Conservation (phyloP, 2,329 filamentous ascomycete genomes). For the Botrytis elliptica region DNA sequence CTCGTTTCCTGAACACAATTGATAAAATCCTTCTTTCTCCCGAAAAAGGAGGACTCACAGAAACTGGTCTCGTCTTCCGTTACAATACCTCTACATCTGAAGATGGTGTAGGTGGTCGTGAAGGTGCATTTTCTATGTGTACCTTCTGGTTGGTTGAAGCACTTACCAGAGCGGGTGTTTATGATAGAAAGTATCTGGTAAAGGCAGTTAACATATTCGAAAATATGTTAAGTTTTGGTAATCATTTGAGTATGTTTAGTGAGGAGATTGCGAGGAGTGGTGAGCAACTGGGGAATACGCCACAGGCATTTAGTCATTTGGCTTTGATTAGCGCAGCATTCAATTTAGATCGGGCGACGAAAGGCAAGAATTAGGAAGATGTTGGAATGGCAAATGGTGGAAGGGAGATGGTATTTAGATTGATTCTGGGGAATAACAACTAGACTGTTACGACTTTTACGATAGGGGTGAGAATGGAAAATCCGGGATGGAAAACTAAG, state of each 20-base stretch:
- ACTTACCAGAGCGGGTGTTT: slow-evolving; percentile 64
- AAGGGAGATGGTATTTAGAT: background rate
- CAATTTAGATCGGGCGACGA: slow-evolving; percentile 60
- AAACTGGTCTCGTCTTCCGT: slow-evolving; percentile 71
- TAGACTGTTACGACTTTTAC: background rate
- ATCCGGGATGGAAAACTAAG: no score
- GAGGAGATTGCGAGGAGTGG: slow-evolving; percentile 74
- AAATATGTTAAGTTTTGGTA: slow-evolving; percentile 74
- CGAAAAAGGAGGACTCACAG: slow-evolving; percentile 73
- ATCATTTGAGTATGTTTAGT: slow-evolving; percentile 75
- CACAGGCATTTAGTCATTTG: slow-evolving; percentile 75
- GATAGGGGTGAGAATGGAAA: background rate
- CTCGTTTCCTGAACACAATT: slow-evolving; percentile 69
- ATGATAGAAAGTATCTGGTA: slow-evolving; percentile 62
- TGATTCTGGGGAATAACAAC: background rate
- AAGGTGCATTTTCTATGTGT: slow-evolving; percentile 79
- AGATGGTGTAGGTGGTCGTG: slow-evolving; percentile 71
- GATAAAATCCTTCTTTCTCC: slow-evolving; percentile 69
- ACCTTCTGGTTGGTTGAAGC: slow-evolving; percentile 83
- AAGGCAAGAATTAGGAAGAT: background rate
- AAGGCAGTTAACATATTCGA: slow-evolving; percentile 70
- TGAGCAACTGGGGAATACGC: slow-evolving; percentile 77
- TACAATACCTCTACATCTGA: slow-evolving; percentile 69
- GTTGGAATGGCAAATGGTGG: background rate
- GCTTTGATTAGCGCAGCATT: slow-evolving; percentile 75